Evolutionary conservation across 2,329 filamentous ascomycete genomes (phyloP).

Genomic region (Colletotrichum melonis): DNA sequence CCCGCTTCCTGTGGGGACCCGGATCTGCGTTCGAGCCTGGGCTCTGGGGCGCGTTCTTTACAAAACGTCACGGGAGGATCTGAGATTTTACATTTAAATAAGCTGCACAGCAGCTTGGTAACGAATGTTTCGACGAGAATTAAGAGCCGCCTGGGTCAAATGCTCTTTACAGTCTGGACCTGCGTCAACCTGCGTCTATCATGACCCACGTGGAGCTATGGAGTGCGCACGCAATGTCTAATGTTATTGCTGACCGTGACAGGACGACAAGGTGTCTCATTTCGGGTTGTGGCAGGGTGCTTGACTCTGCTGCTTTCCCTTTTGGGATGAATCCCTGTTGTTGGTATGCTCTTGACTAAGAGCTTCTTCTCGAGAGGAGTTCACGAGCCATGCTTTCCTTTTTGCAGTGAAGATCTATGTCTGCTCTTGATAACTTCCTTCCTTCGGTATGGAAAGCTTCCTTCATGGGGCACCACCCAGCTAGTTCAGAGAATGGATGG

Average conservation of each 20-base stretch:
- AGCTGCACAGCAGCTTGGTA: not conserved
- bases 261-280: not conserved
- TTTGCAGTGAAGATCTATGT: not conserved
- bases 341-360: not conserved
- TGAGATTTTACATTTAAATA: not conserved
- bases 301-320: not conserved
- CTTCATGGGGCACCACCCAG: too few species aligned
- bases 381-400: not conserved
- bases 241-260: not conserved
- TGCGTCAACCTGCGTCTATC: not conserved
- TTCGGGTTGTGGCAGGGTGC: not conserved
- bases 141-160: not conserved
- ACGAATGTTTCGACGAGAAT: not conserved
- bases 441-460: too few species aligned
- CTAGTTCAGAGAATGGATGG: too few species aligned
- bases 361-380: accelerated
- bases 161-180: not conserved
- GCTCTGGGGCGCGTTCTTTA: not conserved
- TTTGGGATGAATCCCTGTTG: not conserved
- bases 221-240: not conserved
- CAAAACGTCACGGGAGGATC: not conserved
- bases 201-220: not conserved
- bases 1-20: not conserved
- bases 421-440: too few species aligned
- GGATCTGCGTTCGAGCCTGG: not conserved